phyloP scores from a whole-genome alignment of 768 basidiomycete species.

The Butyriboletus loyo region DNA sequence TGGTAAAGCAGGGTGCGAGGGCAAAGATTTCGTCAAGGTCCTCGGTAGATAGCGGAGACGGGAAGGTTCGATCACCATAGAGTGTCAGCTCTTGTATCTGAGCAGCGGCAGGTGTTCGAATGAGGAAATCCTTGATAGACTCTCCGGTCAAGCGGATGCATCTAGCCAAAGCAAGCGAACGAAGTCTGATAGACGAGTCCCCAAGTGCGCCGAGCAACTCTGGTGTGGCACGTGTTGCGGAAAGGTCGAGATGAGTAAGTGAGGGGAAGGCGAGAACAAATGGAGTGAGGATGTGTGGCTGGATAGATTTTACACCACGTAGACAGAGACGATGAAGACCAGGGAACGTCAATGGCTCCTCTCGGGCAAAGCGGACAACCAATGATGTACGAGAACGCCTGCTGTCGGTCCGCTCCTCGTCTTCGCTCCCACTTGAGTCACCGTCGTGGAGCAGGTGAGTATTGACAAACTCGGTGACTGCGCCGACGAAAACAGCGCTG shows the following conservation, averaged over 20 bases:
- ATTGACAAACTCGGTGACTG: constrained; percentile 78
- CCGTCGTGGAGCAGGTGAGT: constrained; percentile 49
- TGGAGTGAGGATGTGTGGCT: constrained; percentile 61
- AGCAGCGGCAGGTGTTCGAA: constrained; percentile 60
- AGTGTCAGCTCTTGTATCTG: constrained; percentile 77
- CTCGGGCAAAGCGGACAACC: constrained; percentile 30
- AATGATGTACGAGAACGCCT: constrained; percentile 34
- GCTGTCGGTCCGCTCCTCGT: constrained; percentile 30
- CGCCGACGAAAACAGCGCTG: constrained; percentile 84
- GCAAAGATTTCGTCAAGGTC: constrained; percentile 68
- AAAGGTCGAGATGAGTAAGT: constrained; percentile 88
- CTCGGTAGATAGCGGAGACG: constrained; percentile 62
- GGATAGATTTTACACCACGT: constrained; percentile 77
- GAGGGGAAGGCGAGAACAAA: constrained; percentile 82
- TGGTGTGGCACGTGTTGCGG: constrained; percentile 78
- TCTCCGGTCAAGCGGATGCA: constrained; percentile 82
- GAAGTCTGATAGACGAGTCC: constrained; percentile 65
- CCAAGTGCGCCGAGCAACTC: constrained; percentile 71
- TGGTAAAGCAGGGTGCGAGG: constrained; percentile 74
- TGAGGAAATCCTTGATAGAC: constrained; percentile 70
- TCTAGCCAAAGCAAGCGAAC: constrained; percentile 79
- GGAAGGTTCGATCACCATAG: constrained; percentile 84
- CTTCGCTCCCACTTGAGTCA: constrained; percentile 45
- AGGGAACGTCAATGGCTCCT: constrained; percentile 61
- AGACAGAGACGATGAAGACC: constrained; percentile 76